Evolutionary conservation across 2,329 filamentous ascomycete genomes (phyloP).

Genomic region (Pyricularia sp.): DNA sequence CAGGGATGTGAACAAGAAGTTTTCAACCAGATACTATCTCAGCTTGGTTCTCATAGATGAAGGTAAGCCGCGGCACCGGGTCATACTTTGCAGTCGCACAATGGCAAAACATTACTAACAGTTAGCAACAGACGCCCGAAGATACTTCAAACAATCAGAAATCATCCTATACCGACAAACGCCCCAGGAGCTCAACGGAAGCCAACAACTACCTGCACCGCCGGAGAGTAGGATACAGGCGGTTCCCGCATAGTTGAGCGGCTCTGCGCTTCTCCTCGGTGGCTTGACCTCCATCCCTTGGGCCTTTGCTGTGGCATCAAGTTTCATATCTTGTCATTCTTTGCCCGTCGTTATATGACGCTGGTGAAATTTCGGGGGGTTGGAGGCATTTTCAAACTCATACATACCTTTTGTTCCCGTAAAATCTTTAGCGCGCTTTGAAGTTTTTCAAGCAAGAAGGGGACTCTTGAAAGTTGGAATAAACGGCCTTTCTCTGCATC

Average conservation of each 20-base stretch:
- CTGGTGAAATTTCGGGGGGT: background rate
- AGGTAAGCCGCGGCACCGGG: slow-evolving; percentile 38
- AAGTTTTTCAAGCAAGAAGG: background rate
- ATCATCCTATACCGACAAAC: slow-evolving; percentile 89
- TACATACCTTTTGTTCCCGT: background rate
- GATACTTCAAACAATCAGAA: slow-evolving; percentile 99
- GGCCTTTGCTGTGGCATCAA: background rate
- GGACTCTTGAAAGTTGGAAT: background rate
- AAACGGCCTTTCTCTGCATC: background rate
- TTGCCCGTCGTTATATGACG: background rate
- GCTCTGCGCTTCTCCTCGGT: background rate
- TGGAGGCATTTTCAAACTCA: background rate
- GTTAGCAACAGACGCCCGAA: slow-evolving; percentile 58
- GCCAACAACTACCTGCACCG: slow-evolving; percentile 22
- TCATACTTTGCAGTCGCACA: slow-evolving; percentile 7
- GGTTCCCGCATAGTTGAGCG: slow-evolving; percentile 17
- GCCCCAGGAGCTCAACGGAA: slow-evolving; percentile 37
- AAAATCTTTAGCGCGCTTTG: background rate
- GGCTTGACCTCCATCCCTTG: background rate
- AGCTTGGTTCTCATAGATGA: slow-evolving; percentile 93
- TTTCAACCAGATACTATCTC: slow-evolving; percentile 94
- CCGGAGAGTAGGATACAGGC: slow-evolving; percentile 31
- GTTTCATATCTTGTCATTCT: background rate
- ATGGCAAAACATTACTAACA: background rate
- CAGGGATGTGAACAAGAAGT: slow-evolving; percentile 99